A percentile compares a stretch with the other conserved stretches of the same genome.
These are phyloP conservation scores for Pulicaria dysenterica DNA, from an alignment of 129 eudicot genomes.

Conservation along the genomic window DNA sequence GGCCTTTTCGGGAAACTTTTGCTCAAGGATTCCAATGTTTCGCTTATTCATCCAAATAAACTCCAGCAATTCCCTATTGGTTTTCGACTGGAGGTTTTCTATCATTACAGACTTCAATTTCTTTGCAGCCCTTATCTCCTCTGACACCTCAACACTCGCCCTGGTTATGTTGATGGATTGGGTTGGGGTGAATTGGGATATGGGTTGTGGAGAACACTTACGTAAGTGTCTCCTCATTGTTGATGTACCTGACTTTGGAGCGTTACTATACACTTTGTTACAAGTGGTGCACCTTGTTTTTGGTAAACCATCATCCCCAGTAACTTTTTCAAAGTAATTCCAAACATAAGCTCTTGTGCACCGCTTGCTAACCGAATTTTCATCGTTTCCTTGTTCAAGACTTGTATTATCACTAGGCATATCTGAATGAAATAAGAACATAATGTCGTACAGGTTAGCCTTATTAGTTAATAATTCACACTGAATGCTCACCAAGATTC, in stretches of 20 bases:
- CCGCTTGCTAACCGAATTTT: constrained; percentile 11
- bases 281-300: constrained; percentile 37
- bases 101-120: constrained; percentile 26
- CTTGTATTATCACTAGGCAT: constrained; percentile 13
- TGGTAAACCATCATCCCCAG: constrained; percentile 34
- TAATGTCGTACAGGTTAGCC: not conserved
- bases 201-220: constrained; percentile 31
- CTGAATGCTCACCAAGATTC: no score
- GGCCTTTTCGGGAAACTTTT: constrained; percentile 37
- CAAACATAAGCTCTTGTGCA: constrained; percentile 32
- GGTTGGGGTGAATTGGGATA: constrained; percentile 16
- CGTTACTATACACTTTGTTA: constrained; percentile 14
- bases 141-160: constrained; percentile 16
- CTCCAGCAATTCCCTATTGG: constrained; percentile 36
- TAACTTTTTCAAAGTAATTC: constrained; percentile 32
- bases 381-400: constrained; percentile 19
- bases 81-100: constrained; percentile 15
- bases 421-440: constrained; percentile 18
- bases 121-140: constrained; percentile 32
- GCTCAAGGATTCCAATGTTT: constrained; percentile 38
- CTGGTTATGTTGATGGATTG: constrained; percentile 8
- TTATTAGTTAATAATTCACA: not conserved
- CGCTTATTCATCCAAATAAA: constrained; percentile 41
- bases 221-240: constrained; percentile 39
- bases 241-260: constrained; percentile 34